These are phyloP conservation scores for Hordeum pubiflorum DNA, from an alignment of 202 grass and related monocot species.

Conservation along the genomic window DNA sequence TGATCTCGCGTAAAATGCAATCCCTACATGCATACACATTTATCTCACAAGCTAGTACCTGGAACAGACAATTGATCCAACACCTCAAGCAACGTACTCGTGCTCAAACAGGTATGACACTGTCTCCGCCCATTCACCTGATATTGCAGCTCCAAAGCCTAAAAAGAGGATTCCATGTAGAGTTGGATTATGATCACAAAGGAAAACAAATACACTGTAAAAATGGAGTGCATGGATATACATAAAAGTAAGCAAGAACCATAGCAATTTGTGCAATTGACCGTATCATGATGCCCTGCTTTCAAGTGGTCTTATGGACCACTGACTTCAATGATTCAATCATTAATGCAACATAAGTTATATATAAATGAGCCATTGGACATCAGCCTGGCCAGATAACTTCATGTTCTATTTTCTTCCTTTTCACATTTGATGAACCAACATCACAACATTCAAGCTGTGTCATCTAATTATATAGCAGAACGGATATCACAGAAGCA, in stretches of 20 bases:
- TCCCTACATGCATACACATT: neutral
- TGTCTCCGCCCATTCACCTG: conserved; percentile 51
- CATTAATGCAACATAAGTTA: conserved; percentile 3
- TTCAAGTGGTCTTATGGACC: neutral
- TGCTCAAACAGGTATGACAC: conserved; percentile 43
- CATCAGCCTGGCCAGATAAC: neutral
- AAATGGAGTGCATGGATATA: neutral
- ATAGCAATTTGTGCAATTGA: neutral
- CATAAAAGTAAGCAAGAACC: conserved; percentile 7
- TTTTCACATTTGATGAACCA: conserved; percentile 6
- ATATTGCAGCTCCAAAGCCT: conserved; percentile 57
- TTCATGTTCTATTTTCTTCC: conserved; percentile 1
- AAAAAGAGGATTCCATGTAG: neutral
- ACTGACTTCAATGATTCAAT: neutral
- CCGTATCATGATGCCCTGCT: neutral
- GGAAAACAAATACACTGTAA: neutral
- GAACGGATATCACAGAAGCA: neutral
- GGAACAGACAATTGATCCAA: conserved; percentile 47
- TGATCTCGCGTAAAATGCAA: conserved; percentile 5
- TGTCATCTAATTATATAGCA: neutral
- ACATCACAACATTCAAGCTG: neutral
- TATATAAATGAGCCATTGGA: neutral
- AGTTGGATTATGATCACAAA: conserved; percentile 4
- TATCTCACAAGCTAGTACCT: conserved; percentile 36
- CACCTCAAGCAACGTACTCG: conserved; percentile 41